Evolutionary conservation across 2,329 filamentous ascomycete genomes (phyloP).

Genomic region (Ophiocordyceps sinensis): DNA sequence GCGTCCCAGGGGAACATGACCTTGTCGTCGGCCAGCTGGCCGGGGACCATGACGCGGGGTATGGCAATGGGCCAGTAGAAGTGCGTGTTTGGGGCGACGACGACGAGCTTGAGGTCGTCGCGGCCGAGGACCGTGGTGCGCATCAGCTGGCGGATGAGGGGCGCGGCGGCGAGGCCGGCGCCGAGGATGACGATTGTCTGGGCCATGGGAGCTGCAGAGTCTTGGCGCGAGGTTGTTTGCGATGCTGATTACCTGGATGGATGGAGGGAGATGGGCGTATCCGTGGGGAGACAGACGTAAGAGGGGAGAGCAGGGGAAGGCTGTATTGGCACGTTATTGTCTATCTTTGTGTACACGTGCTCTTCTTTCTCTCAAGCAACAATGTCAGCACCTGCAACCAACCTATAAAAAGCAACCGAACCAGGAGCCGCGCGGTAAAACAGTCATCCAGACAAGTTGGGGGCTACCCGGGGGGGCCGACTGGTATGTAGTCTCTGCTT

Average conservation of each 20-base stretch:
- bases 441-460: too few species aligned
- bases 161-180: slow-evolving; percentile 29
- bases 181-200: slow-evolving; percentile 35
- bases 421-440: too few species aligned
- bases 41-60: slow-evolving; percentile 31
- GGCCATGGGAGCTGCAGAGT: too few species aligned
- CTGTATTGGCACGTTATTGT: too few species aligned
- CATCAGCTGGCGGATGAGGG: slow-evolving; percentile 35
- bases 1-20: slow-evolving; percentile 20
- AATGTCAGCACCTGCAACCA: background rate
- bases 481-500: too few species aligned
- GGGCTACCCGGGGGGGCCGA: too few species aligned
- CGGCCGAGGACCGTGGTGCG: slow-evolving; percentile 24
- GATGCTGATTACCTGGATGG: too few species aligned
- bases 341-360: too few species aligned
- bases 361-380: slow-evolving; percentile 2
- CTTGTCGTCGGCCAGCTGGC: slow-evolving; percentile 26
- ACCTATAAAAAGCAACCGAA: background rate
- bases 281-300: too few species aligned
- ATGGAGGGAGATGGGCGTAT: too few species aligned
- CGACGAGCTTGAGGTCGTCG: slow-evolving; percentile 26
- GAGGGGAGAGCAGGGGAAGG: too few species aligned
- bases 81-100: slow-evolving; percentile 32
- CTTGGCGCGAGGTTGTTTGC: too few species aligned
- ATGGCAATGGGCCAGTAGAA: slow-evolving; percentile 35